Percentiles rank a stretch among this genome's conserved stretches.
phyloP scores from a whole-genome alignment of 2,329 filamentous ascomycete genomes.

The Diplodia corticola region DNA sequence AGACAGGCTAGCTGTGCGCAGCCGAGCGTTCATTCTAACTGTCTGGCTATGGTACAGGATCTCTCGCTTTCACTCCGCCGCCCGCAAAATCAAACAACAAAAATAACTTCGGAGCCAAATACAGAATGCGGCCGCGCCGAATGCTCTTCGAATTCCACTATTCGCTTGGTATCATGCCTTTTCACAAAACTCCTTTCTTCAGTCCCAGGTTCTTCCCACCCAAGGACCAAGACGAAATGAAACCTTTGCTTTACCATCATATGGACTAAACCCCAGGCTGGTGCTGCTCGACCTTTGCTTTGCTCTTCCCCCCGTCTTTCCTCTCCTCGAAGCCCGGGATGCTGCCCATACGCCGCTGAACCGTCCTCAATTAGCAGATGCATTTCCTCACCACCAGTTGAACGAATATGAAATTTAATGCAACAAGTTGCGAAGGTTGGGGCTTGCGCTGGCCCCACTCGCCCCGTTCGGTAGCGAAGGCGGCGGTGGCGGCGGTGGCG shows the following conservation, averaged over 20 bases:
- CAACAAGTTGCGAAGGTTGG: conserved; percentile 50
- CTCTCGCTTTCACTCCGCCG: not conserved
- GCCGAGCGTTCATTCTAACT: conserved; percentile 15
- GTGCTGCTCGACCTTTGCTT: no score
- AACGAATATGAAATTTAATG: conserved; percentile 32
- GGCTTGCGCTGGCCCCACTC: conserved; percentile 47
- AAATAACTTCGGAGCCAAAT: not conserved
- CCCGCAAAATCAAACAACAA: not conserved
- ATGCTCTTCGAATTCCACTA: conserved; percentile 16
- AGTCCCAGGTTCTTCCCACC: not conserved
- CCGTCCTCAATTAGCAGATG: not conserved
- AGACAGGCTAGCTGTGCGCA: not conserved
- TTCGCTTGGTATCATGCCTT: conserved; percentile 23
- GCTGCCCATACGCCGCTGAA: no score
- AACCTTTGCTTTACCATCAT: not conserved
- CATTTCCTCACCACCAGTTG: not conserved
- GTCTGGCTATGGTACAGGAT: conserved; percentile 10
- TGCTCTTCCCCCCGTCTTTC: no score
- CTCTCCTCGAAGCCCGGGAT: not conserved
- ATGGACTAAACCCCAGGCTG: not conserved
- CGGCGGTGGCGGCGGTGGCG: conserved; percentile 21
- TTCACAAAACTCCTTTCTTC: conserved; percentile 15
- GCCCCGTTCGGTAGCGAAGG: conserved; percentile 25
- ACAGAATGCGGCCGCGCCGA: not conserved
- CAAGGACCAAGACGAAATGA: not conserved